These are phyloP conservation scores for Diospyros kaki DNA, from an alignment of 148 eudicot species.

Conservation along the genomic window DNA sequence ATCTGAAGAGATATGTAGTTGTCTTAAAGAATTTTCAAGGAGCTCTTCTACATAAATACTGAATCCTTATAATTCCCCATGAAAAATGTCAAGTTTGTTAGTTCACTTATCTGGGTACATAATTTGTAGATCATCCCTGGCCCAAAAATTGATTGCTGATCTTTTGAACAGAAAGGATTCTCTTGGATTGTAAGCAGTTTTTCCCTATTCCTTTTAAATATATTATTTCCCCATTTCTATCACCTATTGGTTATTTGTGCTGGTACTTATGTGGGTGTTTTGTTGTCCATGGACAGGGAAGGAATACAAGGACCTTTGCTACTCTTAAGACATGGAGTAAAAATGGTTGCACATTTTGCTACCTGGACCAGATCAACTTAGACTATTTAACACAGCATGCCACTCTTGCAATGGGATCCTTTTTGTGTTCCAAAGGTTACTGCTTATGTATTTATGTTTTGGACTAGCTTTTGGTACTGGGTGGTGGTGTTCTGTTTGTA, in stretches of 20 bases:
- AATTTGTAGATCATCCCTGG: background rate
- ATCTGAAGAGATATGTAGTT: slow-evolving; percentile 2
- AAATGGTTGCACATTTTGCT: background rate
- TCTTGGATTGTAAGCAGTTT: background rate
- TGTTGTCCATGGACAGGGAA: background rate
- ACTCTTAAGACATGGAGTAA: too few species aligned
- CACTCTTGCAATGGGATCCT: background rate
- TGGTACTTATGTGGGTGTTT: background rate
- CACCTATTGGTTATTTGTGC: background rate
- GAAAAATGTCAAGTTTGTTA: background rate
- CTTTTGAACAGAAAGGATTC: background rate
- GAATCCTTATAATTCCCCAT: background rate
- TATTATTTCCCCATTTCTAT: background rate
- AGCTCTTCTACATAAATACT: background rate
- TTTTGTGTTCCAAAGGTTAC: background rate
- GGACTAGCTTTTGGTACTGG: background rate
- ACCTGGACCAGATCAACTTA: background rate
- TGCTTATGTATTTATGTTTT: background rate
- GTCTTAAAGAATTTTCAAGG: background rate
- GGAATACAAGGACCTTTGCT: too few species aligned
- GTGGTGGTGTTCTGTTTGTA: background rate
- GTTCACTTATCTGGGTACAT: background rate
- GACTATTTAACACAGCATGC: background rate
- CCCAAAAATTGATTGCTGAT: background rate
- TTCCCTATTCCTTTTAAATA: too few species aligned